Base-by-base conservation (phyloP, 2,329 filamentous ascomycete species). In the Didymella keratinophila region DNA sequence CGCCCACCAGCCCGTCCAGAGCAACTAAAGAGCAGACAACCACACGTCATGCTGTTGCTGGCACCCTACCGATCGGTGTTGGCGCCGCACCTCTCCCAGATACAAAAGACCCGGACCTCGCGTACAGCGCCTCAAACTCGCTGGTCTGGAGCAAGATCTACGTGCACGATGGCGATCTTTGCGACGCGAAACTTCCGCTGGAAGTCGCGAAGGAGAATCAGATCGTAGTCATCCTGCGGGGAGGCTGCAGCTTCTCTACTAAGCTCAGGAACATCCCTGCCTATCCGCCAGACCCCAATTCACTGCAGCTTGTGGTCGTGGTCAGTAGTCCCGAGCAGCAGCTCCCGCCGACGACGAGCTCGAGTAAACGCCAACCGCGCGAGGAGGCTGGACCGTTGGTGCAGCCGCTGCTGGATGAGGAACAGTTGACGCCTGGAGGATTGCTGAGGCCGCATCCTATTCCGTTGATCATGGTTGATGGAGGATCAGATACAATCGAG, bases 211-310 rank as follows among this genome's bases (percentile, higher is more conserved):
- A 80, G 39, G 78, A 75, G 1, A 78, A 96, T 77, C 89, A 97
- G 50, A 82, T 98, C 59, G 87, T 99, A 58, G 85, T 97, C 48
- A 83, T 98, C 68, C 87, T 86, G 27, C 87, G 95, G 6, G 94
- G 95, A 37, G 87, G 87, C 1, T 99, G 95, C 79, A 89, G 85
- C 23, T 98, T 98, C 76, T 89, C 86, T 34, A 80, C 89, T 27
- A 99, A 99, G 76, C 79, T 98, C 0, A 83, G 84, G 50, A 93
- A 92, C 64, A 93, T 98, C n/a, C 93, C 94, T 0, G 85, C 86
- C 10, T 94, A 89, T 72, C 82, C 87, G 1, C 88, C 90, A 0
- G 81, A 82, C 0, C 74, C 81, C 0, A 74, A 77, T 3, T 83
- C 87, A 0, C 80, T 98, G 18, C 91, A 96, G 74, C 84, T 98